A percentile compares a stretch with the other conserved stretches of the same genome.
These are phyloP conservation scores for Brasenia schreberi DNA, from an alignment of 164 flowering plant genomes.

Conservation along the genomic window DNA sequence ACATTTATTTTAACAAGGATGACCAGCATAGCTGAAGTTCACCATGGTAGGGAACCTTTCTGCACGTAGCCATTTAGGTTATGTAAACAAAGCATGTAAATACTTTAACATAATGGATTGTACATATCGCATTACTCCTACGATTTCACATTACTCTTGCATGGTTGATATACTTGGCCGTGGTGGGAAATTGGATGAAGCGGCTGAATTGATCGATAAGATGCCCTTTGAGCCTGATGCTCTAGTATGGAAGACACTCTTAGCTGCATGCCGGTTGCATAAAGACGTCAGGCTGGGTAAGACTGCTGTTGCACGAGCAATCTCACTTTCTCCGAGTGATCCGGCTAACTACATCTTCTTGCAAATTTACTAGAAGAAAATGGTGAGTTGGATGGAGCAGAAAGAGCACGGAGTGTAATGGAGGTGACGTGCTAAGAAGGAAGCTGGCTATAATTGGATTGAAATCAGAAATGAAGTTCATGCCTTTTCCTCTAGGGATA, in stretches of 20 bases:
- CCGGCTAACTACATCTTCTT: constrained; percentile 12
- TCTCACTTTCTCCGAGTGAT: constrained; percentile 9
- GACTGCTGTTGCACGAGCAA: constrained; percentile 10
- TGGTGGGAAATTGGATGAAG: constrained; percentile 13
- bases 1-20: too few species aligned
- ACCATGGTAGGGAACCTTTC: constrained; percentile 10
- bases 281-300: constrained; percentile 10
- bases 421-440: constrained; percentile 12
- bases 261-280: constrained; percentile 10
- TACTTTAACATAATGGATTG: constrained; percentile 9
- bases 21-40: too few species aligned
- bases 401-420: constrained; percentile 9
- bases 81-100: constrained; percentile 6
- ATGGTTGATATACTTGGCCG: constrained; percentile 12
- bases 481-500: constrained; percentile 10
- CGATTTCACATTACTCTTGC: constrained; percentile 11
- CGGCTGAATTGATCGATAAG: constrained; percentile 5
- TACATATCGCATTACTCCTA: constrained; percentile 8
- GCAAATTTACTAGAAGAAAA: constrained; percentile 6
- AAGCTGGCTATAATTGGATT: constrained; percentile 14
- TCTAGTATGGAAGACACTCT: constrained; percentile 13
- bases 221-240: constrained; percentile 15
- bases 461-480: constrained; percentile 8
- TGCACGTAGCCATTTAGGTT: constrained; percentile 16
- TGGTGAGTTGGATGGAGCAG: constrained; percentile 9